Conservation (phyloP, 257 asterid genomes). For the Leptodermis oblonga region DNA sequence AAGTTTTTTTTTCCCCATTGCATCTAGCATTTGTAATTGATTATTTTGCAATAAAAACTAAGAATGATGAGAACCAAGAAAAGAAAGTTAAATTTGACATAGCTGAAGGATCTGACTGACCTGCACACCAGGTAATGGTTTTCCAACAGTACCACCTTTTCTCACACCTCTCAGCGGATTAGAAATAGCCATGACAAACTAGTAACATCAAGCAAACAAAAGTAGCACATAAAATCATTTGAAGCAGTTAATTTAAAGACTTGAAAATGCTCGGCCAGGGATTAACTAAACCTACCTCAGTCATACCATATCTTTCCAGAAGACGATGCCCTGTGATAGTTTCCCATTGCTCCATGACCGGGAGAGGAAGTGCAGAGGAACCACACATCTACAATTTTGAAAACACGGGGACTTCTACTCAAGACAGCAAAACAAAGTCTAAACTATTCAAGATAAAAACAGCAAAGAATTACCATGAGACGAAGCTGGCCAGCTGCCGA, state of each 20-base stretch:
- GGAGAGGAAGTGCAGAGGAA: constrained; percentile 97
- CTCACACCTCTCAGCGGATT: constrained; percentile 78
- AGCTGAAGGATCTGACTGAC: constrained; percentile 32
- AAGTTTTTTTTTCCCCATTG: neutral
- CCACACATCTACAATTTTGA: constrained; percentile 76
- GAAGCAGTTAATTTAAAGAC: neutral
- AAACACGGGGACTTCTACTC: neutral
- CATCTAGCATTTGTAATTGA: neutral
- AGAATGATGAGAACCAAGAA: too few species aligned
- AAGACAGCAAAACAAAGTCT: neutral
- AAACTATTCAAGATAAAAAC: constrained; percentile 2
- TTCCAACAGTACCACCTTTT: constrained; percentile 95
- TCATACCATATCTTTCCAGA: constrained; percentile 96
- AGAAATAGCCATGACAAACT: constrained; percentile 97
- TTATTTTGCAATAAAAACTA: neutral
- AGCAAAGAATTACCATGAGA: constrained; percentile 65
- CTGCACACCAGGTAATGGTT: constrained; percentile 89
- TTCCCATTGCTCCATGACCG: constrained; percentile 97
- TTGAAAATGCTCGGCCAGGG: constrained; percentile 2
- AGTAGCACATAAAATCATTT: constrained; percentile 12
- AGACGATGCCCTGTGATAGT: constrained; percentile 79
- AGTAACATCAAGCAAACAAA: constrained; percentile 17
- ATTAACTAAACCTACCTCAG: constrained; percentile 54
- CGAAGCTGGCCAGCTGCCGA: constrained; percentile 78
- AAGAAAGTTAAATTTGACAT: neutral